Evolutionary conservation across 2,329 filamentous ascomycete genomes (phyloP), one percentile per base, ranked within the genome.

Genomic region (Cladophialophora yegresii): DNA sequence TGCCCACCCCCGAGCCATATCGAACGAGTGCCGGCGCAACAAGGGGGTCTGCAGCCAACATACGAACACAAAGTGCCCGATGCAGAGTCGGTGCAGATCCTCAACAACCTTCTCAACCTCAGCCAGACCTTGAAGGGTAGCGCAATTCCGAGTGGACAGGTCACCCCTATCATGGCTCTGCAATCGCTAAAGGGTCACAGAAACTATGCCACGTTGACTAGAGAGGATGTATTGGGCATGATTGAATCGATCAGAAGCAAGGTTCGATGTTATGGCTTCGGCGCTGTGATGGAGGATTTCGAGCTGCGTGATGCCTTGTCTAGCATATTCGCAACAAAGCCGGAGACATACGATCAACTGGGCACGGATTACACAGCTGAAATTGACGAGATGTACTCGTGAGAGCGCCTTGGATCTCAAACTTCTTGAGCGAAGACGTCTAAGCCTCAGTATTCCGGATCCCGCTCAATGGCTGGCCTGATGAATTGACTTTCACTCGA

Each of bases 161-260:
- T 98, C 72, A 98, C 93, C 20, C 95, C 95, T 0, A 90, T 97
- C 70, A 96, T 96, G 91, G 93, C 93, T 0, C 93, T 95, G 87
- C 89, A 91, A 56, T 89, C 91, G 78, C 84, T 98, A 56, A 80
- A 92, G 67, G 84, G 82, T 53, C 88, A 95, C 76, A 85, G 89
- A 43, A 82, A 89, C 67, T 87, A 93, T 68, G 74, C 75, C 4
- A 86, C 89, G 70, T 78, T 97, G 69, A 85, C 81, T 16, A 77
- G 79, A 58, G 83, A 85, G 45, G 92, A 97, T 73, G 86, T 96
- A 70, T 82, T 84, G 71, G 83, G 81, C 67, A 82, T 97, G 69
- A 87, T 89, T 57, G 87, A 88, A 57, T 90, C 92, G 63, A 82
- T 98, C 62, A 81, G 85, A 71, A 84, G 84, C 62, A 97, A 96